Percentiles rank a stretch among this genome's conserved stretches.
Conservation (phyloP, 2,329 filamentous ascomycete genomes). For the Zarea fungicola region DNA sequence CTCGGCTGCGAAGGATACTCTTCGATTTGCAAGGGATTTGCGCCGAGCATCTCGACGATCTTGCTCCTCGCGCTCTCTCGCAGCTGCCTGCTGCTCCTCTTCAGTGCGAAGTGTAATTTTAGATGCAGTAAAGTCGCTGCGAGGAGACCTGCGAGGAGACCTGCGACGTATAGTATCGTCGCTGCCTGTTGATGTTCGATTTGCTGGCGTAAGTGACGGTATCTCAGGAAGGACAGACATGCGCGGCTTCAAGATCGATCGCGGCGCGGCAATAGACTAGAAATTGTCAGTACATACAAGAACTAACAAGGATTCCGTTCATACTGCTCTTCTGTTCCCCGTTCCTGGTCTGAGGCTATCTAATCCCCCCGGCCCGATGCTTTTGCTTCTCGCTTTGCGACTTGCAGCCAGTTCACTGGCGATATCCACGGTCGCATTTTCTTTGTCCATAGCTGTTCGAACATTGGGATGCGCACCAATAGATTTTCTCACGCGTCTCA, state of each 20-base stretch:
- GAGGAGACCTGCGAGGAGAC: slow-evolving; percentile 15
- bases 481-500: slow-evolving; percentile 64
- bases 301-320: slow-evolving; percentile 20
- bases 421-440: slow-evolving; percentile 69
- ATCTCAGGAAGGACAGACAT: slow-evolving; percentile 63
- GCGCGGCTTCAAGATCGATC: slow-evolving; percentile 77
- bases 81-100: slow-evolving; percentile 65
- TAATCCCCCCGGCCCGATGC: slow-evolving; percentile 85
- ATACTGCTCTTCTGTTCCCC: slow-evolving; percentile 76
- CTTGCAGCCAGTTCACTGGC: slow-evolving; percentile 47
- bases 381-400: slow-evolving; percentile 81
- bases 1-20: slow-evolving; percentile 95
- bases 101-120: slow-evolving; percentile 64
- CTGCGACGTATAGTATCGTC: slow-evolving; percentile 11
- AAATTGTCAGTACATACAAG: slow-evolving; percentile 1
- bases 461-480: slow-evolving; percentile 54
- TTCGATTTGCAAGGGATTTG: slow-evolving; percentile 86
- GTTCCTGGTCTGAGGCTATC: slow-evolving; percentile 71
- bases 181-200: slow-evolving; percentile 2
- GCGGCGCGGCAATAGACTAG: slow-evolving; percentile 54
- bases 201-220: slow-evolving; percentile 52
- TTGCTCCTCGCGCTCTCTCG: slow-evolving; percentile 63
- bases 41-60: slow-evolving; percentile 81
- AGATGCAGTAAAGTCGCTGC: slow-evolving; percentile 33
- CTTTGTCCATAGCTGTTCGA: slow-evolving; percentile 59